Evolutionary conservation across 192 early-diverging fungal species (phyloP), one percentile per base, ranked within the genome.

Genomic region (Nowakowskiella sp.): DNA sequence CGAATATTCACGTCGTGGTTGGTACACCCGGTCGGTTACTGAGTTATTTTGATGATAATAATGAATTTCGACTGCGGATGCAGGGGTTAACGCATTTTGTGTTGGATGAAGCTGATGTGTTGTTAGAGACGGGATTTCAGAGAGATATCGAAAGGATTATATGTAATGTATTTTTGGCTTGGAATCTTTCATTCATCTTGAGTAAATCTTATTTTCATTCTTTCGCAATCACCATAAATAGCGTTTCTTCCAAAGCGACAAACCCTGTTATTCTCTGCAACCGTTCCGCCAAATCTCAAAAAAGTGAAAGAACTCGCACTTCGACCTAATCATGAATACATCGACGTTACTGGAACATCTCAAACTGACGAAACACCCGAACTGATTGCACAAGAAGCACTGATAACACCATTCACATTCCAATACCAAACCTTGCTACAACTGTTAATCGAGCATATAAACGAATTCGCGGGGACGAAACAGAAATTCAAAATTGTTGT

Each of bases 201-300:
- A n/a, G n/a, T n/a, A n/a, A n/a, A n/a, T n/a, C n/a, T n/a, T n/a
- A n/a, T n/a, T n/a, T n/a, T n/a, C n/a, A n/a, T n/a, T n/a, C n/a
- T n/a, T n/a, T n/a, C n/a, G n/a, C n/a, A n/a, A n/a, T n/a, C n/a
- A n/a, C n/a, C n/a, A n/a, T n/a, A n/a, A n/a, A n/a, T n/a, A n/a
- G n/a, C n/a, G n/a, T 59, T 89, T 13, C 87, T 91, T 3, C 58
- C 56, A 19, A 54, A 87, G 6, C 84, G 93, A 39, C 84, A 91
- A 63, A 94, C 91, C 1, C 78, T 91, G 60, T 80, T 99, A 60
- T 94, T 94, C 65, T 94, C 92, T 2, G 95, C 95, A 10, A 99
- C 95, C 4, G 69, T 97, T 7, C 82, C 85, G 4, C n/a, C n/a
- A n/a, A n/a, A n/a, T n/a, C n/a, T n/a, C n/a, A n/a, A n/a, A n/a